A percentile compares a stretch with the other conserved stretches of the same genome.
Evolutionary conservation across 1,284 basidiomycete species (phyloP).

Genomic region (Irpex lacteus): DNA sequence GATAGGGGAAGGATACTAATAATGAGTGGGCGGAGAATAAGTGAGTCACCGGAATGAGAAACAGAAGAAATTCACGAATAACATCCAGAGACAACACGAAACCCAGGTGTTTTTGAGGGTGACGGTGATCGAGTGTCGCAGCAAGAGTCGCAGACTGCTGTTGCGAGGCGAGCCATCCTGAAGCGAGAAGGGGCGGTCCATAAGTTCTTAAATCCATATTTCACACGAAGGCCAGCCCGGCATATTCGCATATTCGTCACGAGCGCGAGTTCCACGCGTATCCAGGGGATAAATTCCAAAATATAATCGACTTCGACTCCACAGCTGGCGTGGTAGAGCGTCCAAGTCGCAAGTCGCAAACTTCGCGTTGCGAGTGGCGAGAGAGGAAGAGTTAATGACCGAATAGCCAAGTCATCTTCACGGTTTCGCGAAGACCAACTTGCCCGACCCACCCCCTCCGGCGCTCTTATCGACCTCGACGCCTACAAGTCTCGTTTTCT

Average conservation of each 20-base stretch:
- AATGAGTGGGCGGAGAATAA: neutral
- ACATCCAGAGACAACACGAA: neutral
- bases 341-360: neutral
- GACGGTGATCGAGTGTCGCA: neutral
- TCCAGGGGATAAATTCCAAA: neutral
- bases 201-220: neutral
- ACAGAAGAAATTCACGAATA: too few relatives aligned
- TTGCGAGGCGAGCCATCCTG: neutral
- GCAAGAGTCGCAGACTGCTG: neutral
- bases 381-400: too few relatives aligned
- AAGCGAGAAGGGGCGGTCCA: neutral
- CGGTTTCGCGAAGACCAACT: slow-evolving; percentile 46
- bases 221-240: neutral
- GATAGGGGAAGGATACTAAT: neutral
- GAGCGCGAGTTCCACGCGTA: neutral
- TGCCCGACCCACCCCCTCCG: slow-evolving; percentile 34
- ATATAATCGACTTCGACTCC: neutral
- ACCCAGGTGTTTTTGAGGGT: neutral
- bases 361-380: neutral
- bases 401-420: slow-evolving; percentile 18
- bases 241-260: neutral
- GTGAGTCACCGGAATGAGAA: neutral
- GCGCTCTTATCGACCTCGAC: slow-evolving; percentile 55
- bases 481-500: slow-evolving; percentile 58
- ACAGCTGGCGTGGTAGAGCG: neutral